These are phyloP conservation scores for Yamadazyma mexicana DNA, from an alignment of 1,139 yeast species.

Conservation along the genomic window DNA sequence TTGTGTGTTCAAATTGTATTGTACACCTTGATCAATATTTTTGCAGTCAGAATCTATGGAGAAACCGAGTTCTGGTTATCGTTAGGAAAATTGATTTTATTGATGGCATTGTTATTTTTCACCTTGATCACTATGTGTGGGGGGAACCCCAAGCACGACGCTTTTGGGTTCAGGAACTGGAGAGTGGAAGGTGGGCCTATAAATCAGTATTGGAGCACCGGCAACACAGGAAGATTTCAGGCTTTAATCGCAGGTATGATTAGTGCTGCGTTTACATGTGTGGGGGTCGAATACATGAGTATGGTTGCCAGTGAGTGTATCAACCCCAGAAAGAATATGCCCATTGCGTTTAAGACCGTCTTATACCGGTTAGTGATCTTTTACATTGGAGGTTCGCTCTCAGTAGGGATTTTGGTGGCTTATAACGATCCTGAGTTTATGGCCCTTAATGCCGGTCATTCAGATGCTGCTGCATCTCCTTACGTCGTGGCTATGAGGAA, in stretches of 20 bases:
- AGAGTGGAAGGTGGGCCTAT: constrained; percentile 44
- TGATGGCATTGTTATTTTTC: constrained; percentile 67
- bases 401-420: constrained; percentile 38
- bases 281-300: constrained; percentile 80
- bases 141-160: constrained; percentile 70
- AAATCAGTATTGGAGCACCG: constrained; percentile 53
- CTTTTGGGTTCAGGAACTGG: constrained; percentile 69
- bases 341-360: constrained; percentile 74
- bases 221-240: constrained; percentile 64
- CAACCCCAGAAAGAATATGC: constrained; percentile 71
- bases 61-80: constrained; percentile 81
- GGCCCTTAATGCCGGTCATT: constrained; percentile 18
- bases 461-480: constrained; percentile 39
- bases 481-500: constrained; percentile 45
- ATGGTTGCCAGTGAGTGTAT: constrained; percentile 80
- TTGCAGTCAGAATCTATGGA: constrained; percentile 73
- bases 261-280: constrained; percentile 66
- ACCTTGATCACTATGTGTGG: constrained; percentile 81
- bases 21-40: constrained; percentile 61
- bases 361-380: constrained; percentile 66
- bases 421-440: constrained; percentile 37
- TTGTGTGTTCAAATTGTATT: constrained; percentile 59
- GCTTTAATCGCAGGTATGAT: constrained; percentile 65
- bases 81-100: constrained; percentile 66
- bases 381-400: constrained; percentile 53